Conservation (phyloP, 2,329 filamentous ascomycete genomes). For the Alternaria longipes region DNA sequence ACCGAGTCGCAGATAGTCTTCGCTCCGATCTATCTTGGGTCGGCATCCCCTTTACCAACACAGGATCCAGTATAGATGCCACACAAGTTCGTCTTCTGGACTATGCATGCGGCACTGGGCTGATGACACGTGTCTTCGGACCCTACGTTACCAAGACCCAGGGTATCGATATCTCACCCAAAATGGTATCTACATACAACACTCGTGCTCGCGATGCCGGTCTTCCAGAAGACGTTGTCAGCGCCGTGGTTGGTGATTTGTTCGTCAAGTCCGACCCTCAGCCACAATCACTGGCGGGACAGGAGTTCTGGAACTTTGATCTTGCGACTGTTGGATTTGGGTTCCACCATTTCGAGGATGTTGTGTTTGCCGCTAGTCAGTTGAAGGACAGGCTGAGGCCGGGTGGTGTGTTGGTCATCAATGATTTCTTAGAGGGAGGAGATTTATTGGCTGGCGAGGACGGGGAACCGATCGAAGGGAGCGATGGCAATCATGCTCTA, state of each 20-base stretch:
- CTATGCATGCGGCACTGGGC: slow-evolving; percentile 5
- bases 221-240: slow-evolving; percentile 27
- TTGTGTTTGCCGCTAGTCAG: slow-evolving; percentile 65
- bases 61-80: slow-evolving; percentile 38
- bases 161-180: slow-evolving; percentile 75
- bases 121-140: slow-evolving; percentile 61
- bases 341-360: slow-evolving; percentile 65
- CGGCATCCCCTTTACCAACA: slow-evolving; percentile 64
- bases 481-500: slow-evolving; percentile 35
- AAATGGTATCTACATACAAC: slow-evolving; percentile 76
- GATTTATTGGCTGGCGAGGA: slow-evolving; percentile 42
- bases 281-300: slow-evolving; percentile 31
- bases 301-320: slow-evolving; percentile 54
- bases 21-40: slow-evolving; percentile 67
- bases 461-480: slow-evolving; percentile 33
- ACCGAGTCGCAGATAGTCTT: slow-evolving; percentile 65
- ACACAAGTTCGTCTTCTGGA: slow-evolving; percentile 50
- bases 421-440: slow-evolving; percentile 71
- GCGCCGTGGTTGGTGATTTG: slow-evolving; percentile 49
- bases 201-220: slow-evolving; percentile 55
- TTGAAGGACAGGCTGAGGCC: slow-evolving; percentile 69
- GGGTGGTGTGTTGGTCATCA: slow-evolving; percentile 72
- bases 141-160: slow-evolving; percentile 70
- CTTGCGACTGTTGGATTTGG: slow-evolving; percentile 55
- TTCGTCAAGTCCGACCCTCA: slow-evolving; percentile 38